These are phyloP conservation scores for Sphagnum tenellum DNA, from an alignment of 225 moss, liverwort and hornwort genomes.

Conservation along the genomic window DNA sequence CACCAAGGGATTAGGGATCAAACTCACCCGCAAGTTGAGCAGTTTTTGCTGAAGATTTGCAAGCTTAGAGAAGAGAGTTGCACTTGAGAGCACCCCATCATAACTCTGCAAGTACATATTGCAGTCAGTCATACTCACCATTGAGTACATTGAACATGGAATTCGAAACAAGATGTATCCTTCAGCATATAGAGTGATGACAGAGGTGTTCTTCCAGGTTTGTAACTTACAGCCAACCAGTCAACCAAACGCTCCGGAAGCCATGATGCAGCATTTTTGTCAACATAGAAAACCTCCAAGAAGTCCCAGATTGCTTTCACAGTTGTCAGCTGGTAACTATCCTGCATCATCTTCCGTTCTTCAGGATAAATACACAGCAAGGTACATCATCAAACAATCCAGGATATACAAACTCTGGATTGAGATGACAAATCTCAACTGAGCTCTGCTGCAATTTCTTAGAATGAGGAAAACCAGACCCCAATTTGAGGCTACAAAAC, in stretches of 20 bases:
- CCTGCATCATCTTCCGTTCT: too few species aligned
- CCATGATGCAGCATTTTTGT: constrained; percentile 82
- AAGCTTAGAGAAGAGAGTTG: constrained; percentile 33
- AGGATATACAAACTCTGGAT: background rate
- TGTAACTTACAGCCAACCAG: constrained; percentile 68
- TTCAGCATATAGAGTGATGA: too few species aligned
- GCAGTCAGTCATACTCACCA: too few species aligned
- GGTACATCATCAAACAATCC: background rate
- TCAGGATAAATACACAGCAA: too few species aligned
- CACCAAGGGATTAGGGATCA: background rate
- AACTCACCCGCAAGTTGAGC: constrained; percentile 41
- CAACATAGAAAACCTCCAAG: constrained; percentile 87
- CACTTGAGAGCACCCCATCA: constrained; percentile 45
- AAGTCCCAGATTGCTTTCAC: constrained; percentile 92
- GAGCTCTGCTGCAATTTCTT: background rate
- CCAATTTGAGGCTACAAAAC: too few species aligned
- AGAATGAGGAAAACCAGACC: background rate
- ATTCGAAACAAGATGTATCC: too few species aligned
- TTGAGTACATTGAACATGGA: too few species aligned
- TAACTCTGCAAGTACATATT: constrained; percentile 29
- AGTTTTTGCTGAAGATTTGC: constrained; percentile 44
- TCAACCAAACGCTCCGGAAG: constrained; percentile 92
- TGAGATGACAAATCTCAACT: too few species aligned
- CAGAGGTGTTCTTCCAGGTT: too few species aligned
- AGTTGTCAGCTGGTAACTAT: constrained; percentile 32